Conservation (phyloP, 768 basidiomycete species). For the Gloeopeniophorella convolvens region DNA sequence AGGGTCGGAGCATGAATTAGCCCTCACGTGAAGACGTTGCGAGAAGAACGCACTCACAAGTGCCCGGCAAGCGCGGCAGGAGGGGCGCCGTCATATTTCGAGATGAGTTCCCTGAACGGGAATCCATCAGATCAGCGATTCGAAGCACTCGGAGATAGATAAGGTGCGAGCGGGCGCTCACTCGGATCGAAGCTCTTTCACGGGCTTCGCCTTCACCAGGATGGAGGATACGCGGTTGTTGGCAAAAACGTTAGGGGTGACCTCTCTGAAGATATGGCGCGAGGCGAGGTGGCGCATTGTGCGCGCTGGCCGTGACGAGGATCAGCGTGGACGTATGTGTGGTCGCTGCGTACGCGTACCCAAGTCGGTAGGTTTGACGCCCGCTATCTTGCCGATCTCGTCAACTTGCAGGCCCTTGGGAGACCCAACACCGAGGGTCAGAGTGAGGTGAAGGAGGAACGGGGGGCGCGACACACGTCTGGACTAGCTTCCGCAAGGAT, state of each 20-base stretch:
- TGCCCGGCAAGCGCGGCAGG: not conserved
- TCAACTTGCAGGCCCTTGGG: constrained; percentile 29
- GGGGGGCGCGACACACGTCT: no score
- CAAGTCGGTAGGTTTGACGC: constrained; percentile 25
- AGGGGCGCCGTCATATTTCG: no score
- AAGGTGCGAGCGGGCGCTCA: constrained; percentile 11
- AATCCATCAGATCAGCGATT: not conserved
- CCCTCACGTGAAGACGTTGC: no score
- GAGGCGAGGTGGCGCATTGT: constrained; percentile 28
- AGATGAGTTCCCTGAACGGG: no score
- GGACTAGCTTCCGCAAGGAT: no score
- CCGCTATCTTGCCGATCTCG: constrained; percentile 24
- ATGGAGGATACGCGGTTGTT: no score
- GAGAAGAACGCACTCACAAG: not conserved
- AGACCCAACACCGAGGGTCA: no score
- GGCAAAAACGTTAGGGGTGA: constrained; percentile 28
- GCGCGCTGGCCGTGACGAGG: constrained; percentile 20
- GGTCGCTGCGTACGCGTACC: no score
- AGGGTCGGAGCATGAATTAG: not conserved
- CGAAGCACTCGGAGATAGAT: not conserved
- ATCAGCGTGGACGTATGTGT: no score
- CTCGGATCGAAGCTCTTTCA: constrained; percentile 13
- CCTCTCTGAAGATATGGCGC: constrained; percentile 28
- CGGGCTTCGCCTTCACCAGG: constrained; percentile 20
- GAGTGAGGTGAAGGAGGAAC: no score